phyloP scores from a whole-genome alignment of 148 eudicot species.

The Fagopyrum tataricum region DNA sequence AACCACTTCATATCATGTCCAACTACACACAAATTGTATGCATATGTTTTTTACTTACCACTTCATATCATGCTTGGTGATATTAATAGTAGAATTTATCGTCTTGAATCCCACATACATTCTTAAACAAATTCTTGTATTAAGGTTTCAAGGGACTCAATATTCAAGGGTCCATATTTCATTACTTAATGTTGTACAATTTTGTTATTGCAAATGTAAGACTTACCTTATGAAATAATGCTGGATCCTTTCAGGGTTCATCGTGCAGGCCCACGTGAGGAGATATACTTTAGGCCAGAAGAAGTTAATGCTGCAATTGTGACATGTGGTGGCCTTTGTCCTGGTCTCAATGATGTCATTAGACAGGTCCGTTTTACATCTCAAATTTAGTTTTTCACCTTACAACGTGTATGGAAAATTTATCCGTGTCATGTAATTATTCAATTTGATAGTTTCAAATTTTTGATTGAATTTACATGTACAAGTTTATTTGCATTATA shows the following conservation, averaged over 20 bases:
- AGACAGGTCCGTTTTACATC: conserved; percentile 52
- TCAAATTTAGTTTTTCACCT: neutral
- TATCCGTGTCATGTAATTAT: neutral
- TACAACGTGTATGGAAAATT: neutral
- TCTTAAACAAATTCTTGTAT: neutral
- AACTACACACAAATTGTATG: no score
- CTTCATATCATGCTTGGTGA: neutral
- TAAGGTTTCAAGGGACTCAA: neutral
- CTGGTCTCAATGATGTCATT: conserved; percentile 96
- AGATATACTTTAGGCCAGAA: conserved; percentile 91
- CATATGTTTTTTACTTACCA: neutral
- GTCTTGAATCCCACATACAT: neutral
- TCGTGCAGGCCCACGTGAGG: conserved; percentile 96
- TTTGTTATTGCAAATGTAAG: neutral
- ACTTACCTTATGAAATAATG: conserved; percentile 6
- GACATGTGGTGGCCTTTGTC: conserved; percentile 97
- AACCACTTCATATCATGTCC: neutral
- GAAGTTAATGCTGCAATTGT: conserved; percentile 96
- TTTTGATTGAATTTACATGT: neutral
- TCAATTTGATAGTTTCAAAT: neutral
- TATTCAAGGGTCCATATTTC: neutral
- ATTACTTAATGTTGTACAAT: neutral
- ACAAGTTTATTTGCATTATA: neutral
- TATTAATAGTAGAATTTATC: neutral
- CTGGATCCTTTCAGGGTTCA: conserved; percentile 59